Evolutionary conservation across 2,329 filamentous ascomycete genomes (phyloP).

Genomic region (Juglanconis oblonga): DNA sequence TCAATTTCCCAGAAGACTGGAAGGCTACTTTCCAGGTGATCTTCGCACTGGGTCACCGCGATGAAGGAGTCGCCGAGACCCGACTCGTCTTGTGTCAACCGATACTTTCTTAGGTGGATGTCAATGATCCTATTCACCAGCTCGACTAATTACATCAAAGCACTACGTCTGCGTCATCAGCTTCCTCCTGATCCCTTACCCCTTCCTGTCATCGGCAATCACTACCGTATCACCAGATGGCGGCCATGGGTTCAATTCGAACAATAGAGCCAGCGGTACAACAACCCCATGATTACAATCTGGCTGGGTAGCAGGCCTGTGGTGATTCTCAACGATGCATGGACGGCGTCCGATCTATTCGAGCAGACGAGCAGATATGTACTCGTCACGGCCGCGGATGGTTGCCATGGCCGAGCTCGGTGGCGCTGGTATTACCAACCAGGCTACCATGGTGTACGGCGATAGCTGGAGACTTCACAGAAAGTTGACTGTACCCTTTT

Average conservation of each 20-base stretch:
- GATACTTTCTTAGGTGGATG: too few species aligned
- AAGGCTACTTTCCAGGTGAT: too few species aligned
- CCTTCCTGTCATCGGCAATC: conserved; percentile 4
- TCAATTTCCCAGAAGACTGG: too few species aligned
- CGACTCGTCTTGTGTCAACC: too few species aligned
- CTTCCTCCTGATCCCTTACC: conserved; percentile 6
- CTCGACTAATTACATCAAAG: background rate
- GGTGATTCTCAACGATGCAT: conserved; percentile 5
- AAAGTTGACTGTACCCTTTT: background rate
- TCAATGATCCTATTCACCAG: too few species aligned
- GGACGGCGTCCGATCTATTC: conserved; percentile 8
- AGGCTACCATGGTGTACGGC: conserved; percentile 6
- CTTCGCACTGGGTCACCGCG: too few species aligned
- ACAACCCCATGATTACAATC: conserved; percentile 5
- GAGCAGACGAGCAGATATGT: background rate
- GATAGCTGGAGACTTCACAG: conserved; percentile 6
- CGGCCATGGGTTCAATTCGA: conserved; percentile 7
- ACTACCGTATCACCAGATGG: background rate
- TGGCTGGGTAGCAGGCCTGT: conserved; percentile 7
- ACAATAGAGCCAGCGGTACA: conserved; percentile 4
- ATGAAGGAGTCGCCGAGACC: too few species aligned
- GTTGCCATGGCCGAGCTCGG: conserved; percentile 5
- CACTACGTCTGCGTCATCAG: conserved; percentile 1
- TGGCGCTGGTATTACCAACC: background rate
- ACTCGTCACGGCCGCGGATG: conserved; percentile 6